phyloP scores from a whole-genome alignment of 345 rosid genomes.

The Citrus cavaleriei region DNA sequence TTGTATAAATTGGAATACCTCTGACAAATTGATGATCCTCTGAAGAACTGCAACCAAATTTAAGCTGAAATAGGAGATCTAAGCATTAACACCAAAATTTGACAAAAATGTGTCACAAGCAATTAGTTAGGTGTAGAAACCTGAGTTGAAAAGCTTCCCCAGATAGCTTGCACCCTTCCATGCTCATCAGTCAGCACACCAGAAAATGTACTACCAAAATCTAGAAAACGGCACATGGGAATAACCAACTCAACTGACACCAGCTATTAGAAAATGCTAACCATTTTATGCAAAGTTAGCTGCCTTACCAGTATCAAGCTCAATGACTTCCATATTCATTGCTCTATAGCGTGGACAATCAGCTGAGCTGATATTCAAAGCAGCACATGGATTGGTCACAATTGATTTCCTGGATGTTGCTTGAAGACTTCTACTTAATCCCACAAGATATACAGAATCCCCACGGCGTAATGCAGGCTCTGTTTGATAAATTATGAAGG shows the following conservation, averaged over 20 bases:
- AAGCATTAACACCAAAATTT: conserved; percentile 17
- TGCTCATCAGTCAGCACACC: conserved; percentile 89
- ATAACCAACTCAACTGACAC: background rate
- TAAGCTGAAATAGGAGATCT: conserved; percentile 47
- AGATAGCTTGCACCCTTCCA: conserved; percentile 85
- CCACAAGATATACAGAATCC: conserved; percentile 87
- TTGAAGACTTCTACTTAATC: conserved; percentile 83
- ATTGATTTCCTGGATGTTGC: conserved; percentile 89
- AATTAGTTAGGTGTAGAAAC: conserved; percentile 29
- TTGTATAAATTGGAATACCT: conserved; percentile 73
- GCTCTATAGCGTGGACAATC: conserved; percentile 95
- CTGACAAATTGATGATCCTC: conserved; percentile 92
- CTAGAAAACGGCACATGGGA: conserved; percentile 33
- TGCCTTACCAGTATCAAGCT: conserved; percentile 79
- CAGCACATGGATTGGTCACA: conserved; percentile 88
- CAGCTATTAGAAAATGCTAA: background rate
- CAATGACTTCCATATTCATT: conserved; percentile 93
- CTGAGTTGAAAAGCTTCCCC: conserved; percentile 98
- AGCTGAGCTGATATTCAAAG: conserved; percentile 80
- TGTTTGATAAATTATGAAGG: conserved; percentile 29
- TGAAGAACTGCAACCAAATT: conserved; percentile 63
- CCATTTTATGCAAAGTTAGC: conserved; percentile 13
- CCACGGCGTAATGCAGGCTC: conserved; percentile 88
- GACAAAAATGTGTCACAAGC: conserved; percentile 8
- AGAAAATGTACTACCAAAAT: conserved; percentile 93